Evolutionary conservation across 2,329 filamentous ascomycete genomes (phyloP).

Genomic region (Elsinoe arachidis): DNA sequence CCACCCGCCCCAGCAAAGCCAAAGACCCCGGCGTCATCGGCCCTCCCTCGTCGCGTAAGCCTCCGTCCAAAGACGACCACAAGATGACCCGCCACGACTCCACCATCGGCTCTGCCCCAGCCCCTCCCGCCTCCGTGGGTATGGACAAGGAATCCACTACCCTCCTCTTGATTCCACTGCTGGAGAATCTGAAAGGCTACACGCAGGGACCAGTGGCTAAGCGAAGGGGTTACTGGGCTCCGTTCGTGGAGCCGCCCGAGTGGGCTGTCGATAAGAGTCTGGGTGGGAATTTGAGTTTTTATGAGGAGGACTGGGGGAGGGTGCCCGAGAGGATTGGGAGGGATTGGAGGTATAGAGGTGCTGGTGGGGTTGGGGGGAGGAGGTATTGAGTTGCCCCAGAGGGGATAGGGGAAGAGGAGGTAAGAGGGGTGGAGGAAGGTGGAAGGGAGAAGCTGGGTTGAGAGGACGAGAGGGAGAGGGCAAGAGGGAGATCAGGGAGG

Average conservation of each 20-base stretch:
- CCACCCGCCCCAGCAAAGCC: not conserved
- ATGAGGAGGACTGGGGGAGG: conserved; percentile 30
- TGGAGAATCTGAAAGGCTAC: conserved; percentile 37
- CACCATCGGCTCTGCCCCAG: not conserved
- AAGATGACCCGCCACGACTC: conserved; percentile 1
- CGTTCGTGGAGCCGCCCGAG: conserved; percentile 31
- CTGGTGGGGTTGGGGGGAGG: conserved; percentile 17
- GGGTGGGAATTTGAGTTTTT: conserved; percentile 34
- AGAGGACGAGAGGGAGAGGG: not conserved
- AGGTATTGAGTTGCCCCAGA: not conserved
- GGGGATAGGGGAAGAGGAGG: not conserved
- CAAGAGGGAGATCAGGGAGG: not conserved
- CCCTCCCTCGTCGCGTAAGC: not conserved
- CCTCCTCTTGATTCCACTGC: conserved; percentile 33
- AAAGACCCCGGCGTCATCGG: conserved; percentile 12
- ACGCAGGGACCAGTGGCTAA: conserved; percentile 26
- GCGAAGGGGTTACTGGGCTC: conserved; percentile 33
- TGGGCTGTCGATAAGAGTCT: conserved; percentile 31
- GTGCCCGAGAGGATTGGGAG: conserved; percentile 30
- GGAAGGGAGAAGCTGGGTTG: not conserved
- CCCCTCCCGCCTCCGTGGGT: not conserved
- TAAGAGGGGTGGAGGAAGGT: not conserved
- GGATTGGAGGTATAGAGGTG: conserved; percentile 28
- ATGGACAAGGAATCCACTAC: conserved; percentile 18
- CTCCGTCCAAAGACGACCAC: not conserved